Base-by-base conservation (phyloP, 805 yeast genomes). In the Metschnikowia sp. region DNA sequence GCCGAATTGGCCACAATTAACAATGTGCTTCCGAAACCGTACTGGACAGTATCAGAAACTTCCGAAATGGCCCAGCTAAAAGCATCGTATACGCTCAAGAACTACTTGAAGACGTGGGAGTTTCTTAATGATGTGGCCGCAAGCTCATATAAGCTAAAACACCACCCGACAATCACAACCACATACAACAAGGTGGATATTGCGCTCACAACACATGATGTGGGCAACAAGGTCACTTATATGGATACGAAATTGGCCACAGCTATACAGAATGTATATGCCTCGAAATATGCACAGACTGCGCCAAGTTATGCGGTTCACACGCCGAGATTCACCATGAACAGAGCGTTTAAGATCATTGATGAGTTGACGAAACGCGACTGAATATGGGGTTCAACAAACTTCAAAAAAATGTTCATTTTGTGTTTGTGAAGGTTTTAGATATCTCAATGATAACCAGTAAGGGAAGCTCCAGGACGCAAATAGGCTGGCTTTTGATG, bases 81-180 rank as follows among this genome's bases (percentile, higher is more conserved):
- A 12, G 68, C 75, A 31, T 60, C 70, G 15, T 71, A 72, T 53
- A 63, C 60, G 28, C 75, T 86, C 51, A 69, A 63, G 44, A 70
- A 73, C 40, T 86, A 77, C 58, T 82, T 81, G 49, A 75, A 75
- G 36, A 83, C 92, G 0, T 84, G 91, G 89, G 68, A 78, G 9
- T 84, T 84, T 56, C 63, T 86, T 15, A 82, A 78, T 28, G 72
- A 74, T 39, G 75, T 86, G 1, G 76, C 88, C 1, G 62, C 77
- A 65, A 65, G 81, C 43, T 75, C 86, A 0, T 86, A 84, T 58
- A 56, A 72, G 1, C 61, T 67, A 57, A 84, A 81, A 4, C 92
- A 86, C 56, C 95, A 86, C 60, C 92, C 94, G 0, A 81, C 82
- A 0, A 78, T 86, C 10, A 72, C 69, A 0, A 85, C 85, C 3